Evolutionary conservation across 352 stramenopile genomes (phyloP).

Genomic region (Phytopythium aichiense): DNA sequence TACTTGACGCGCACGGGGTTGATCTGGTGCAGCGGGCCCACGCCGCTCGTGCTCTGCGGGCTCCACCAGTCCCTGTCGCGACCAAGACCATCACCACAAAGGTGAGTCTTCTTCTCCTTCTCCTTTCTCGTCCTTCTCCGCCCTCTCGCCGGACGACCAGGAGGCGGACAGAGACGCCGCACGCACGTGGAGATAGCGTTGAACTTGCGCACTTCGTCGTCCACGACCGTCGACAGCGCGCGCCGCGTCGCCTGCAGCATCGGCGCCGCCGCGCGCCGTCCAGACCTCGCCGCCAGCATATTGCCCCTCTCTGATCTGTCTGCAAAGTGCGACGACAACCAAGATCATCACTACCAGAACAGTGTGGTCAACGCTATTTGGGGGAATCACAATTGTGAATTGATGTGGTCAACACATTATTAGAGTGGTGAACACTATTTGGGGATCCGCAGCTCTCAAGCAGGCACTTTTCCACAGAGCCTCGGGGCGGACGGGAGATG

Average conservation of each 20-base stretch:
- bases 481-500: conserved; percentile 2
- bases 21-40: conserved; percentile 75
- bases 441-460: neutral
- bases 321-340: neutral
- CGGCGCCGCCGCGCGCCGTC: neutral
- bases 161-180: neutral
- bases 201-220: conserved; percentile 82
- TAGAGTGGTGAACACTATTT: neutral
- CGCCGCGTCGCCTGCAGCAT: conserved; percentile 10
- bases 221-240: conserved; percentile 59
- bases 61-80: conserved; percentile 74
- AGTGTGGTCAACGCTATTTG: neutral
- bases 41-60: conserved; percentile 64
- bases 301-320: neutral
- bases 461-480: conserved; percentile 5
- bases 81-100: neutral
- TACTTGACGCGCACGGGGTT: conserved; percentile 85
- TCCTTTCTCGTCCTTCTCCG: neutral
- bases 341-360: neutral
- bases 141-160: neutral
- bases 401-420: neutral
- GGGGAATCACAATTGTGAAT: no score
- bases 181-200: conserved; percentile 68
- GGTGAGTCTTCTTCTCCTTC: neutral
- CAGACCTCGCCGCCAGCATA: conserved; percentile 16